These are phyloP conservation scores for Fraxinus excelsior DNA, from an alignment of 257 asterid genomes.

Conservation along the genomic window DNA sequence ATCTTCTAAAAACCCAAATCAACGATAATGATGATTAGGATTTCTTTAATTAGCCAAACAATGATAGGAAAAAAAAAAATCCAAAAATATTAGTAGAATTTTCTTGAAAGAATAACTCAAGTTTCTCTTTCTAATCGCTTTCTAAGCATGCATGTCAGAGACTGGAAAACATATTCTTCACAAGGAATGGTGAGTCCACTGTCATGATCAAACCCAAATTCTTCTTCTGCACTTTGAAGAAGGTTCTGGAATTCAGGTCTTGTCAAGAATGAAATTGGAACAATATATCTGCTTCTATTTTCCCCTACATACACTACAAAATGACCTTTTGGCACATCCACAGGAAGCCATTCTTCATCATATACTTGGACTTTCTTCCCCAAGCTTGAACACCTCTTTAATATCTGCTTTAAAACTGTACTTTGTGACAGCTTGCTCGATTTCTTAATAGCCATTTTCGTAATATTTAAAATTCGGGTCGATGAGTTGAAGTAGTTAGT, in stretches of 20 bases:
- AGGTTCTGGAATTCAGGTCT: constrained; percentile 42
- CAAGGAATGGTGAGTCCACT: constrained; percentile 65
- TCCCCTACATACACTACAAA: constrained; percentile 64
- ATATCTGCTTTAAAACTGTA: constrained; percentile 51
- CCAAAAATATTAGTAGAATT: background rate
- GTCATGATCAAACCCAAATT: constrained; percentile 61
- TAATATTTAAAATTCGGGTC: background rate
- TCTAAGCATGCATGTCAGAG: constrained; percentile 39
- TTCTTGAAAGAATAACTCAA: constrained; percentile 3
- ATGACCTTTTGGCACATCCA: constrained; percentile 65
- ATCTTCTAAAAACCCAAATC: constrained; percentile 27
- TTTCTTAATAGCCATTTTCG: constrained; percentile 41
- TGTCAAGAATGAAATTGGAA: constrained; percentile 47
- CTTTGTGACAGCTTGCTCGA: constrained; percentile 49
- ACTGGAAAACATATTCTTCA: constrained; percentile 44
- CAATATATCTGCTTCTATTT: constrained; percentile 45
- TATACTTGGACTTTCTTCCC: constrained; percentile 40
- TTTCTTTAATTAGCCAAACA: constrained; percentile 23
- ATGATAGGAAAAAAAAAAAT: background rate
- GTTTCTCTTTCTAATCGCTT: constrained; percentile 12
- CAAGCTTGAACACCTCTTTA: constrained; percentile 57
- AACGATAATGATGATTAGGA: constrained; percentile 1
- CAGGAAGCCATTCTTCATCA: constrained; percentile 44
- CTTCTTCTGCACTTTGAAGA: constrained; percentile 56
- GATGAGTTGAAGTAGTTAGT: background rate